Conservation (phyloP, 768 basidiomycete genomes). For the Xerocomellus chrysenteron region DNA sequence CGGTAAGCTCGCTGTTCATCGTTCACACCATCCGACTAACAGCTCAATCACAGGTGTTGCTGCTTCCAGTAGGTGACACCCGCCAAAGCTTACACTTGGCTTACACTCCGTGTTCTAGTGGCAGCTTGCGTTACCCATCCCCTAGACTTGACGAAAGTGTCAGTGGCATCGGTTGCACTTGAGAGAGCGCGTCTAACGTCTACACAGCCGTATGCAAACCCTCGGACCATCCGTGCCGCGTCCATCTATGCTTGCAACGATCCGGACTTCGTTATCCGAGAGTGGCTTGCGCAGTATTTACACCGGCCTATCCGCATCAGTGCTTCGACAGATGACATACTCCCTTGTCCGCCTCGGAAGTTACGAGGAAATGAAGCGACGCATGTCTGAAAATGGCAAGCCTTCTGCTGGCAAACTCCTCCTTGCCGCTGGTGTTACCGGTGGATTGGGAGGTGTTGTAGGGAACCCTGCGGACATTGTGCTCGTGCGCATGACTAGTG, state of each 20-base stretch:
- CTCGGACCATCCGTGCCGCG: conserved; percentile 48
- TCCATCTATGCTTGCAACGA: conserved; percentile 63
- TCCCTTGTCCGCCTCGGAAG: conserved; percentile 81
- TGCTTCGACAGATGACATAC: conserved; percentile 90
- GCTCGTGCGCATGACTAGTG: conserved; percentile 86
- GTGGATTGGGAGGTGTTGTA: conserved; percentile 77
- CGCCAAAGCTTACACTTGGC: neutral
- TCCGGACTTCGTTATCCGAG: conserved; percentile 61
- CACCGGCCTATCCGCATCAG: conserved; percentile 77
- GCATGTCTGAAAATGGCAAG: conserved; percentile 48
- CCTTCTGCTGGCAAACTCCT: conserved; percentile 58
- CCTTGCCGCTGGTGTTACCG: conserved; percentile 66
- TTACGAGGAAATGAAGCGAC: conserved; percentile 74
- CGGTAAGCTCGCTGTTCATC: conserved; percentile 39
- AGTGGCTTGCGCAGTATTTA: conserved; percentile 76
- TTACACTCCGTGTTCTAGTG: conserved; percentile 44
- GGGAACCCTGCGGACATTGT: conserved; percentile 82
- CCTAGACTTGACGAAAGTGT: conserved; percentile 86
- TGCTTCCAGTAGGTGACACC: conserved; percentile 53
- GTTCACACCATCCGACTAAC: neutral
- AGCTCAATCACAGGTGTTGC: conserved; percentile 48
- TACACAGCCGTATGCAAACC: conserved; percentile 78
- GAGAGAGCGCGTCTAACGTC: conserved; percentile 1
- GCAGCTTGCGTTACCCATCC: conserved; percentile 83
- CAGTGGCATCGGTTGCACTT: conserved; percentile 22